phyloP scores from a whole-genome alignment of 495 filamentous ascomycete species.

The Trichocladium antarcticum region DNA sequence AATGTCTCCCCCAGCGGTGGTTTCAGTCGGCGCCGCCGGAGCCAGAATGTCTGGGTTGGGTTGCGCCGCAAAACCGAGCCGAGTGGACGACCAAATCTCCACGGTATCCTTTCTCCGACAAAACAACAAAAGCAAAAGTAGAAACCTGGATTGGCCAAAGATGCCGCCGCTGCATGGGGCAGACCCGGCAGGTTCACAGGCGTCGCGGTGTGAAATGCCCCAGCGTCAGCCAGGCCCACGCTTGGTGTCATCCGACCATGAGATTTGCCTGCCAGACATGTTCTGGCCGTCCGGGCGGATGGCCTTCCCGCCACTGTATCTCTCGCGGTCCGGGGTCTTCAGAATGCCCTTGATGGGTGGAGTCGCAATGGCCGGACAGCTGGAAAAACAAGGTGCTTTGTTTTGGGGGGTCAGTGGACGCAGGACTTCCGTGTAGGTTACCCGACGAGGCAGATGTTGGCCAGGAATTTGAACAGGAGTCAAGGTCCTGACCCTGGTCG shows the following conservation, averaged over 20 bases:
- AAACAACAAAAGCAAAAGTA: too few relatives aligned
- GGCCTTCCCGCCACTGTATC: not conserved
- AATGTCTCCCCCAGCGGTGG: too few relatives aligned
- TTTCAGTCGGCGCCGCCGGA: too few relatives aligned
- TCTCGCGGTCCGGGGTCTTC: constrained; percentile 2
- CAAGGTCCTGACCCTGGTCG: not conserved
- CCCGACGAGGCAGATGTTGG: not conserved
- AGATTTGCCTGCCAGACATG: not conserved
- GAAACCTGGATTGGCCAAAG: too few relatives aligned
- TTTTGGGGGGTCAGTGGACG: not conserved
- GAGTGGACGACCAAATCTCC: too few relatives aligned
- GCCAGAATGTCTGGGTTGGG: too few relatives aligned
- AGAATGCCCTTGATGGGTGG: constrained; percentile 3
- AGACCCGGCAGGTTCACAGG: too few relatives aligned
- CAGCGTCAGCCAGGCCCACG: not conserved
- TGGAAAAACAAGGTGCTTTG: too few relatives aligned
- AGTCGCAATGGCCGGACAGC: not conserved
- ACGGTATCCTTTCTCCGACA: too few relatives aligned
- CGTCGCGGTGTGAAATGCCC: too few relatives aligned
- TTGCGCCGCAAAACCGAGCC: too few relatives aligned
- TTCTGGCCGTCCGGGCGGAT: not conserved
- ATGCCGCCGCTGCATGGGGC: too few relatives aligned
- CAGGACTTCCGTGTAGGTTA: not conserved
- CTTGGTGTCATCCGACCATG: not conserved
- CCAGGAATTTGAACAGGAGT: constrained; percentile 5